Conservation (phyloP, 805 yeast genomes). For the Pichia phayaonensis region DNA sequence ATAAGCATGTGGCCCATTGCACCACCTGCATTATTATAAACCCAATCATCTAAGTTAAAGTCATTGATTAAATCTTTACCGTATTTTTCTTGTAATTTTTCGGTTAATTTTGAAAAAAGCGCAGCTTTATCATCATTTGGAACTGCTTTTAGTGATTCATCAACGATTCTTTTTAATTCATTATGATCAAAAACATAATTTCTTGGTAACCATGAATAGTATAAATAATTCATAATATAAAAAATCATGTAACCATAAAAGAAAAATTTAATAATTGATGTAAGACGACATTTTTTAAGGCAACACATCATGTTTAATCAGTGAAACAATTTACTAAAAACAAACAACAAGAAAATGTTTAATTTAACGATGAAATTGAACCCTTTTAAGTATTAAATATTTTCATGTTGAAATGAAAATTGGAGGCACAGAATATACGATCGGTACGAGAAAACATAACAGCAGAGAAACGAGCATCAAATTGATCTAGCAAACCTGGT, state of each 20-base stretch:
- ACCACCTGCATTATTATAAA: constrained; percentile 96
- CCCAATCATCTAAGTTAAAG: constrained; percentile 77
- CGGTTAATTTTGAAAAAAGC: constrained; percentile 55
- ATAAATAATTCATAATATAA: constrained; percentile 34
- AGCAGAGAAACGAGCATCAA: too few relatives aligned
- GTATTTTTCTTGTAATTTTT: constrained; percentile 51
- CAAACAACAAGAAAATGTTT: too few relatives aligned
- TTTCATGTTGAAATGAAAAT: neutral
- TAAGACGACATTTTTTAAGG: neutral
- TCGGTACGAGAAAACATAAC: neutral
- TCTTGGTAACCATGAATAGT: constrained; percentile 60
- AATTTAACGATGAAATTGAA: too few relatives aligned
- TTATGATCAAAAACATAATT: constrained; percentile 65
- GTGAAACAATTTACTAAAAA: neutral
- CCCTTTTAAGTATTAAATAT: neutral
- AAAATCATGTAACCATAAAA: constrained; percentile 16
- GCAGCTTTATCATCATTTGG: constrained; percentile 55
- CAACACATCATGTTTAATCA: neutral
- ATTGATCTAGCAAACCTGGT: neutral
- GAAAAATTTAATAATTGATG: neutral
- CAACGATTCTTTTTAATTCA: constrained; percentile 50
- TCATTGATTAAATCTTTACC: constrained; percentile 64
- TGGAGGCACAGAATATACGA: neutral
- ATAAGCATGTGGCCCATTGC: constrained; percentile 98
- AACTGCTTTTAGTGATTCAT: constrained; percentile 44